Evolutionary conservation across 73 alveolate genomes (phyloP).

Genomic region (Tetrahymena malaccensis): DNA sequence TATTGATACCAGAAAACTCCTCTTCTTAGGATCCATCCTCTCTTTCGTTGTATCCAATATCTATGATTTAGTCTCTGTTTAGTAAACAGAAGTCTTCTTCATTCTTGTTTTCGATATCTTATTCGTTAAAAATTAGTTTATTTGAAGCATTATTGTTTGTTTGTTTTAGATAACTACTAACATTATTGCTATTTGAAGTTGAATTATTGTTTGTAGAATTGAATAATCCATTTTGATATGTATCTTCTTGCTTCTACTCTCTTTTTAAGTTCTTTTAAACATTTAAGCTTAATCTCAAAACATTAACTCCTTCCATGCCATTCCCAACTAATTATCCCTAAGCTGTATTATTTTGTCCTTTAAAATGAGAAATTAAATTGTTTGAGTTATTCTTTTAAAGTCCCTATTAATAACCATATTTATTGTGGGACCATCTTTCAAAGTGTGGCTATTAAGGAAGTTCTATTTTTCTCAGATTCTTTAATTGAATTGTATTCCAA

Average conservation of each 20-base stretch:
- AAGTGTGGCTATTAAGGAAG: slow-evolving; percentile 70
- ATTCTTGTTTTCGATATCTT: slow-evolving; percentile 10
- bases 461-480: slow-evolving; percentile 26
- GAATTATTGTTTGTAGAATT: neutral
- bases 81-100: slow-evolving; percentile 51
- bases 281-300: slow-evolving; percentile 62
- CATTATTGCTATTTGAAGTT: neutral
- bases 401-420: neutral
- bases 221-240: neutral
- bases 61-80: slow-evolving; percentile 46
- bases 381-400: neutral
- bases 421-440: slow-evolving; percentile 53
- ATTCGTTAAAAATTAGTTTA: neutral
- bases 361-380: neutral
- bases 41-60: slow-evolving; percentile 56
- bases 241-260: slow-evolving; percentile 16
- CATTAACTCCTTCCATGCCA: slow-evolving; percentile 37
- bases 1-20: slow-evolving; percentile 19
- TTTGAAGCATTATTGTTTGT: neutral
- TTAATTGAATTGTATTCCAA: neutral
- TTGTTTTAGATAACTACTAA: neutral
- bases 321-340: neutral
- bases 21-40: slow-evolving; percentile 42
- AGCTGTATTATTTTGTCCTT: slow-evolving; percentile 9
- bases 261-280: slow-evolving; percentile 59